Evolutionary conservation across 305 asterid species (phyloP).

Genomic region (Fraxinus greggii): DNA sequence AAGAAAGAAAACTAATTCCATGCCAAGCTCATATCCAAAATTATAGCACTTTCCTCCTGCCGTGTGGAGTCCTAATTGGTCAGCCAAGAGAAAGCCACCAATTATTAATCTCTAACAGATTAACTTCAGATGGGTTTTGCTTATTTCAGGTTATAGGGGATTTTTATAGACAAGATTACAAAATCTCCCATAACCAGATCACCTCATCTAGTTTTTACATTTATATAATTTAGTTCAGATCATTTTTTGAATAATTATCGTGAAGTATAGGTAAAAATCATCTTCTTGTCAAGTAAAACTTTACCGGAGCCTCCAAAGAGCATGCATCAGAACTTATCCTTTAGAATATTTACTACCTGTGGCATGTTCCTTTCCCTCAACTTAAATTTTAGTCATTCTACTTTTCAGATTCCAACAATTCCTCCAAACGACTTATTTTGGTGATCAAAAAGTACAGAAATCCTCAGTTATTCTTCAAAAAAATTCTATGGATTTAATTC

Average conservation of each 20-base stretch:
- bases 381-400: background rate
- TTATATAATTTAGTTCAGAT: background rate
- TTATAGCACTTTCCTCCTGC: no score
- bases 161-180: background rate
- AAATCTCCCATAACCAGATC: background rate
- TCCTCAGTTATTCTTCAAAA: background rate
- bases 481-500: background rate
- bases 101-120: background rate
- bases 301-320: background rate
- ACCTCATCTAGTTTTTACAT: background rate
- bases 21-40: no score
- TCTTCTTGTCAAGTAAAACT: background rate
- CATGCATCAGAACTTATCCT: background rate
- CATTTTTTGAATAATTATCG: background rate
- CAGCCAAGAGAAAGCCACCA: no score
- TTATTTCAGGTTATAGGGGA: background rate
- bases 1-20: no score
- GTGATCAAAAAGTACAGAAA: background rate
- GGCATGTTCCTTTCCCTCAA: background rate
- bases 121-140: background rate
- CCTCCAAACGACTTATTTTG: background rate
- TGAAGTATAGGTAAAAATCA: background rate
- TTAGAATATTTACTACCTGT: background rate
- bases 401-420: background rate
- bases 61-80: no score